Evolutionary conservation across 176 grass and related monocot species (phyloP), one percentile per base, ranked within the genome.

Genomic region (Triticum turgidum): DNA sequence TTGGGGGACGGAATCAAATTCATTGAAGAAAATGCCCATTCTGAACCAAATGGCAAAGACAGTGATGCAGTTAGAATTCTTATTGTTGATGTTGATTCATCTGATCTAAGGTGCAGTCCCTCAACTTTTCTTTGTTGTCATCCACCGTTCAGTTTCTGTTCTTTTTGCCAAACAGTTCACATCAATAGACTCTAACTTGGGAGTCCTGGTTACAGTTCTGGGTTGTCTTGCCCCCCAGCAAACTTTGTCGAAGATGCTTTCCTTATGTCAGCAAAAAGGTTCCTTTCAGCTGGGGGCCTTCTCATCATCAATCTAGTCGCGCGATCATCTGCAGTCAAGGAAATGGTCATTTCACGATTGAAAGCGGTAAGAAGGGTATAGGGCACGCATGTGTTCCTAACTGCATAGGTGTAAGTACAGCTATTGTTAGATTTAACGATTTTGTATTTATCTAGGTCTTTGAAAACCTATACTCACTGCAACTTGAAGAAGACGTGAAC

Each of bases 401-500:
- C 61, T 80, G 69, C n/a, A 69, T 76, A 69, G 34, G 52, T 86
- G 6, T 6, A n/a, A 17, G 17, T 20, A 20, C 69, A 77, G 6
- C 2, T 47, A 38, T 22, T 59, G 29, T 22, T 38, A 22, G 29
- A 7, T 38, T 15, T 35, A 69, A 44, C 11, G 8, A 39, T 61
- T 67, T 34, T 69, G 14, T 83, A 18, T 54, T 18, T 61, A 69
- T 91, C 41, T 73, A 98, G 96, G 88, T 91, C 22, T 96, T 96
- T 81, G 85, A 90, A 54, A 75, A 88, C 65, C 71, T 98, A 7
- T 95, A 86, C 82, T 98, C 93, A 1, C 84, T 94, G 73, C 86
- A 96, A 74, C 89, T 98, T n/a, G 92, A 98, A 82, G 96, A 98
- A 75, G 91, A 96, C 25, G 92, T 98, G 51, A 98, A 98, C 18